Evolutionary conservation across 2,329 filamentous ascomycete species (phyloP), one percentile per base, ranked within the genome.

Genomic region (Fusarium acutatum): DNA sequence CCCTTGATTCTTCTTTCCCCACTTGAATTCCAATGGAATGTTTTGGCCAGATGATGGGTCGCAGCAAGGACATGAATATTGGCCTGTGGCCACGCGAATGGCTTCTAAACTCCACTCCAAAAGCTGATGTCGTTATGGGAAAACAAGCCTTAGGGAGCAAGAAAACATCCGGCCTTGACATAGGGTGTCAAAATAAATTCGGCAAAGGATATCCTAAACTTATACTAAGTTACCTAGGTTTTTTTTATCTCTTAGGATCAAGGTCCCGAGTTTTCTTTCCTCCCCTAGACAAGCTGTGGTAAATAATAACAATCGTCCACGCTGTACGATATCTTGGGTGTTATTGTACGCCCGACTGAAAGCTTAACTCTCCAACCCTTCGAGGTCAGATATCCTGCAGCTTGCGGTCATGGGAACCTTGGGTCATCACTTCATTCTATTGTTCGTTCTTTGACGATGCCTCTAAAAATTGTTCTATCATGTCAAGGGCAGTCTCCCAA

Each of bases 391-490:
- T 35, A 37, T 49, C 47, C 34, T 44, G 20, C 32, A 53, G 34
- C 44, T 43, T 50, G 28, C 35, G 37, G 22, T 20, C 24, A 46
- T 22, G 20, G n/a, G 12, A 54, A 43, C 58, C 34, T 60, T 54
- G 30, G 44, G 44, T 78, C 73, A 69, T 77, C 64, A 64, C 74
- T 71, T 77, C 75, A 56, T 78, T 71, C 61, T 65, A 61, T 54
- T 65, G 64, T 65, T 72, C 64, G 64, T 74, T 69, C 59, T 60
- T 64, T 60, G 64, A 75, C 60, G 67, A 69, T 60, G 37, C 60
- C 67, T 69, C 72, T 72, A 77, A 73, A 69, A 60, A 56, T 60
- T 61, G 62, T 72, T 76, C 75, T 77, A 77, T 75, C 49, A 46
- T 75, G 47, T 72, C 65, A 50, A 44, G 56, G 30, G 44, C 44